A percentile compares a stretch with the other conserved stretches of the same genome.
These are phyloP conservation scores for Phytophthora nicotianae DNA, from an alignment of 352 stramenopile genomes.

Conservation along the genomic window DNA sequence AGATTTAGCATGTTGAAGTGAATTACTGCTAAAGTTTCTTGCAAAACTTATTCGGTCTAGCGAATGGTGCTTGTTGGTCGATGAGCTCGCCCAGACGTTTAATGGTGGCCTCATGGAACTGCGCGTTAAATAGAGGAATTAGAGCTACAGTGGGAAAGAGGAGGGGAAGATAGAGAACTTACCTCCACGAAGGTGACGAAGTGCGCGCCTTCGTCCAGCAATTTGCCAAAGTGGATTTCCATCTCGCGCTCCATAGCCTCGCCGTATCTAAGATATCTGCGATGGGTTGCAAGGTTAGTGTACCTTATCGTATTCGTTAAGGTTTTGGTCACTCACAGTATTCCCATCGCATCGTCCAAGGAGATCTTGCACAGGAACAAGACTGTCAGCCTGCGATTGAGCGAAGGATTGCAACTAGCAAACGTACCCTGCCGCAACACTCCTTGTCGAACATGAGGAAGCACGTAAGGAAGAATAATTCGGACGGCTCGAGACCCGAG, in stretches of 20 bases:
- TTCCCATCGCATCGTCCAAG: conserved; percentile 79
- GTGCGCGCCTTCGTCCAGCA: conserved; percentile 66
- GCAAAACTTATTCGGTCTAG: conserved; percentile 54
- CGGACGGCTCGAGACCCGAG: conserved; percentile 68
- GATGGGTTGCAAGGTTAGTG: background rate
- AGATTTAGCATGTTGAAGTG: conserved; percentile 10
- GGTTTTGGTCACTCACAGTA: conserved; percentile 52
- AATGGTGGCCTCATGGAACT: conserved; percentile 69
- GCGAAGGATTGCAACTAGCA: background rate
- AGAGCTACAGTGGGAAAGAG: background rate
- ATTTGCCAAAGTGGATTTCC: conserved; percentile 70
- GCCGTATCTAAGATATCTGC: conserved; percentile 75
- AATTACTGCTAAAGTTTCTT: conserved; percentile 42
- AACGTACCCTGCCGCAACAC: conserved; percentile 59
- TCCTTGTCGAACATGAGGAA: conserved; percentile 88
- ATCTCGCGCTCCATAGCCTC: conserved; percentile 84
- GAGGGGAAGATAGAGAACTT: background rate
- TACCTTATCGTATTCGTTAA: background rate
- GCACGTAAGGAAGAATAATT: conserved; percentile 84
- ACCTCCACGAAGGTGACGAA: conserved; percentile 72
- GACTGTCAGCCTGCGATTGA: background rate
- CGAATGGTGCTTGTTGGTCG: conserved; percentile 54
- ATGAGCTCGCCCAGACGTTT: conserved; percentile 68
- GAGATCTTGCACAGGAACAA: conserved; percentile 48
- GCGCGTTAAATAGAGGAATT: background rate